Evolutionary conservation across 2,329 filamentous ascomycete genomes (phyloP).

Genomic region (Orbilia oligospora): DNA sequence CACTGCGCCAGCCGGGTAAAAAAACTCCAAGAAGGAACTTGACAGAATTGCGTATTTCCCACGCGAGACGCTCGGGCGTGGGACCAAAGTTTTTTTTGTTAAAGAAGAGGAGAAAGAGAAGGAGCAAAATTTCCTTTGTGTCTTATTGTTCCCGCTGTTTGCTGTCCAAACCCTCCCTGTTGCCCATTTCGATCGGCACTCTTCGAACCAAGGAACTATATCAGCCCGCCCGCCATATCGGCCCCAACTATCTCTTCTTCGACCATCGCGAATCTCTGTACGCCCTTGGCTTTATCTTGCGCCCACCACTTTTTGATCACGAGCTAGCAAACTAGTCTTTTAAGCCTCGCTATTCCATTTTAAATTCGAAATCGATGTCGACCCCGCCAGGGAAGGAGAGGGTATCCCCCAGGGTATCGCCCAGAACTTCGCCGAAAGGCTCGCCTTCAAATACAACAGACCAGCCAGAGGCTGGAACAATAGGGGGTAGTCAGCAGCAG

Average conservation of each 20-base stretch:
- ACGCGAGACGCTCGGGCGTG: conserved; percentile 34
- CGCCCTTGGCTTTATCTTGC: conserved; percentile 10
- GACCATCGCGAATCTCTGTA: conserved; percentile 28
- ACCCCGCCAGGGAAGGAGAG: conserved; percentile 55
- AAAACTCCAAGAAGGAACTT: background rate
- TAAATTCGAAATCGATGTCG: conserved; percentile 31
- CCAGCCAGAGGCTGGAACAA: background rate
- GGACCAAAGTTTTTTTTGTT: background rate
- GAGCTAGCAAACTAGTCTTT: background rate
- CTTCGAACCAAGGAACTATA: conserved; percentile 9
- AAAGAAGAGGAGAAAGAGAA: background rate
- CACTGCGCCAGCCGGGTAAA: background rate
- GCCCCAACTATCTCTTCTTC: background rate
- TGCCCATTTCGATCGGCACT: conserved; percentile 12
- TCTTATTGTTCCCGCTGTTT: conserved; percentile 22
- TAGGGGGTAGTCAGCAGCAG: conserved; percentile 22
- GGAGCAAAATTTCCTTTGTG: background rate
- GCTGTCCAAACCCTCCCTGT: background rate
- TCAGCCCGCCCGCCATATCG: background rate
- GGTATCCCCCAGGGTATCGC: conserved; percentile 31
- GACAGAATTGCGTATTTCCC: conserved; percentile 33
- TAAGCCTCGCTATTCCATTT: background rate
- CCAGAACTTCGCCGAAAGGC: conserved; percentile 32
- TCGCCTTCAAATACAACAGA: conserved; percentile 25
- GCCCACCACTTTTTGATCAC: conserved; percentile 2